A percentile compares a stretch with the other conserved stretches of the same genome.
Conservation (phyloP, 345 rosid species). For the Hypericum perforatum region DNA sequence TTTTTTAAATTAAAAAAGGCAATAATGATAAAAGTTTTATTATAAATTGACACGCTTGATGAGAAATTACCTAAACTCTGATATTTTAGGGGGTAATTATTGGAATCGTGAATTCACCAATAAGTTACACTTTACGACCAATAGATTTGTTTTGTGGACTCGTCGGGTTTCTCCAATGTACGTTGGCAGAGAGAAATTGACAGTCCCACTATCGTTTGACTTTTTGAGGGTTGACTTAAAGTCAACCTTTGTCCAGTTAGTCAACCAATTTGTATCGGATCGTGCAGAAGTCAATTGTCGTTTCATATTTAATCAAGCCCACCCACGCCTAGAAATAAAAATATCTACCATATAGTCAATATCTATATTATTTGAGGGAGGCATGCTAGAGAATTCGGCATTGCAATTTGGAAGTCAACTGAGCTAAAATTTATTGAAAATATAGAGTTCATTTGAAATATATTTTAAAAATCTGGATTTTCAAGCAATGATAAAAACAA, state of each 20-base stretch:
- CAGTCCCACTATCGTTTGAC: slow-evolving; percentile 3
- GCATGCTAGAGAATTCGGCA: too few species aligned
- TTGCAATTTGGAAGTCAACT: too few species aligned
- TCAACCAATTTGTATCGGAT: neutral
- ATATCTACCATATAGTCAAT: neutral
- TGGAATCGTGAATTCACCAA: slow-evolving; percentile 3
- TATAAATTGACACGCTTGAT: too few species aligned
- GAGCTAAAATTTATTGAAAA: too few species aligned
- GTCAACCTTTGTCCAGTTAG: slow-evolving; percentile 12
- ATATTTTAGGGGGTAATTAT: too few species aligned
- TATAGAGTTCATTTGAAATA: too few species aligned
- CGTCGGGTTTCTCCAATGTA: neutral
- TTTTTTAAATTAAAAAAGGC: too few species aligned
- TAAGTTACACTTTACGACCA: neutral
- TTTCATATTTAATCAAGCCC: slow-evolving; percentile 11
- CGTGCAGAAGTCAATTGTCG: slow-evolving; percentile 3
- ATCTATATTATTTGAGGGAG: too few species aligned
- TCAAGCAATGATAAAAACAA: too few species aligned
- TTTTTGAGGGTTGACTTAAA: slow-evolving; percentile 9
- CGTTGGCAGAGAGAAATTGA: slow-evolving; percentile 4
- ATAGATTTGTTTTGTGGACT: neutral
- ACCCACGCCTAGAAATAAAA: neutral
- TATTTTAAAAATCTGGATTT: too few species aligned
- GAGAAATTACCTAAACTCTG: too few species aligned
- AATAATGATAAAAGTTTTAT: too few species aligned